Evolutionary conservation across 1,284 basidiomycete species (phyloP), one percentile per base, ranked within the genome.

Genomic region (Ganoderma boninense): DNA sequence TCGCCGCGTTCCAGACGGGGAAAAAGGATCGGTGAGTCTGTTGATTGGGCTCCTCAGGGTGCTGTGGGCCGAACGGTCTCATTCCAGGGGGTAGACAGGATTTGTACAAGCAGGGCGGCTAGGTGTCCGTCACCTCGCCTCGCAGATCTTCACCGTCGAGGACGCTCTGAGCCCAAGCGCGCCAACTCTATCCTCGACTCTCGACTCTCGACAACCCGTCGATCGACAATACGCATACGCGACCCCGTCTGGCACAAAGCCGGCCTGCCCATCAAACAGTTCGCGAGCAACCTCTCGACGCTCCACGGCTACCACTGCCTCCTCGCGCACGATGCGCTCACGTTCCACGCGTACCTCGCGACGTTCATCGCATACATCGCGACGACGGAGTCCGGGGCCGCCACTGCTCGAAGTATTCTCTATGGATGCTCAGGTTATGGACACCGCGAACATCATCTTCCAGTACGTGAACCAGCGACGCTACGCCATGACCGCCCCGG

Each of bases 161-260:
- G 0, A 99, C 97, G 1, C 84, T 99, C 92, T 0, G 98, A 99
- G 80, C 84, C 99, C 38, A 97, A 97, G 80, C 90, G 95, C 20
- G 94, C 95, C 44, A 95, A 97, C 76, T 92, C 92, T 0, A 87
- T 90, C 65, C 90, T 98, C 18, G 97, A 99, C n/a, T n/a, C n/a
- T n/a, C n/a, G n/a, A n/a, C n/a, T 70, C 86, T 98, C 13, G 98
- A 99, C 74, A 97, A 99, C 74, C 86, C 98, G 70, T 97, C 90
- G 7, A 89, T 99, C 61, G 95, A 98, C 77, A 97, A 95, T 76
- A 95, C 89, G 92, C 57, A 95, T 97, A 76, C 89, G 99, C 5
- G 95, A 98, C 79, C 89, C 97, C 0, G 93, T 98, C 4, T 99
- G 98, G 98, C 97, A 99, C 81, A 95, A 96, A 80, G 95, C 98